Base-by-base conservation (phyloP, 2,329 filamentous ascomycete genomes). In the Colletotrichum lupini region DNA sequence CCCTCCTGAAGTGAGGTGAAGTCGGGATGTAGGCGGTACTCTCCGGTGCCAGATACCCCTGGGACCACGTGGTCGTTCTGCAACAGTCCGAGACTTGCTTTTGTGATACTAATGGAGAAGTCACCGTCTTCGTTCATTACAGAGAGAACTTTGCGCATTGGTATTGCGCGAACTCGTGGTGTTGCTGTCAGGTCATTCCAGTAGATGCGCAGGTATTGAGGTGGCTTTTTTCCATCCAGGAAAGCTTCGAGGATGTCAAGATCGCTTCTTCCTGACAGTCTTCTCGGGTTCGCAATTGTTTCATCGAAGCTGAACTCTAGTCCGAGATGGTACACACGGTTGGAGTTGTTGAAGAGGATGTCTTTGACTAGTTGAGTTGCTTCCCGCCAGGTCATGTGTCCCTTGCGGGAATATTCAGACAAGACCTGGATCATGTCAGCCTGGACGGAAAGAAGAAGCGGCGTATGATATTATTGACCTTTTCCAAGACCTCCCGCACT, bases 141-240 rank as follows among this genome's bases (percentile, higher is more conserved):
- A 3, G 84, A 84, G 35, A 85, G 78, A 28, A 92, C 89, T 53
- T 88, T 87, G 1, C 85, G 83, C 56, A 93, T 87, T 0, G 94
- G 93, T 2, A 97, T 82, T 74, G 94, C 88, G 3, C 93, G 89
- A 75, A 90, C 87, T 19, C 93, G 88, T 0, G 91, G 80, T 2
- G 89, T 92, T 2, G 90, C 90, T n/a, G 93, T 94, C 80, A 93
- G 92, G 81, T 97, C 94, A 28, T 93, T 85, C 91, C 93, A 97
- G 80, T 93, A 92, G 14, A 96, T 84, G 74, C 94, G 91, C 22
- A 97, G 82, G 77, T 92, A 95, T 73, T 92, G 90, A 5, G 91
- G 83, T 0, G 83, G 80, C 0, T 86, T 82, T 67, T 91, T 85
- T 22, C 82, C 80, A 22, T 82, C 79, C 11, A 91, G 80, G 77